These are phyloP conservation scores for Colletotrichum australisinense DNA, from an alignment of 2,329 filamentous ascomycete genomes.

Conservation along the genomic window DNA sequence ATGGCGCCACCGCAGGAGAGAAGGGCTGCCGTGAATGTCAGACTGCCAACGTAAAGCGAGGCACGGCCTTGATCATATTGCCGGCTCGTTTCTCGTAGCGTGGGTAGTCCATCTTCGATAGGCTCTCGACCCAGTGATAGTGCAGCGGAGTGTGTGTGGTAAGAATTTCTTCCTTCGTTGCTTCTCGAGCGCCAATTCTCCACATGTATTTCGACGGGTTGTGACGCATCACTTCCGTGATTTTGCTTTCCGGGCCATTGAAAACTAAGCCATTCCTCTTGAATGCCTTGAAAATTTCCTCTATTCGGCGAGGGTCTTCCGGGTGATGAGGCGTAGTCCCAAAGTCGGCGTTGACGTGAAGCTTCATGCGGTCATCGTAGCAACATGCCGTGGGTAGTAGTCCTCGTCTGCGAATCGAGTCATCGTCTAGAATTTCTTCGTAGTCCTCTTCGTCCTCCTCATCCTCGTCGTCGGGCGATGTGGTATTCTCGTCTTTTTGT, in stretches of 20 bases:
- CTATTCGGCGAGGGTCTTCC: constrained; percentile 92
- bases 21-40: constrained; percentile 83
- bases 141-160: constrained; percentile 83
- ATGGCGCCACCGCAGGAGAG: constrained; percentile 94
- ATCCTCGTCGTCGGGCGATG: constrained; percentile 47
- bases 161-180: constrained; percentile 83
- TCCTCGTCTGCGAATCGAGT: constrained; percentile 51
- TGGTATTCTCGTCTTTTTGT: constrained; percentile 34
- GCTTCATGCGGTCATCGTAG: constrained; percentile 96
- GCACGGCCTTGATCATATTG: constrained; percentile 73
- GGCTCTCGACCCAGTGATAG: constrained; percentile 78
- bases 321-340: constrained; percentile 84
- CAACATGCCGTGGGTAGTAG: constrained; percentile 80
- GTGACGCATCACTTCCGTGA: constrained; percentile 62
- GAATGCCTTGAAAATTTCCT: constrained; percentile 91
- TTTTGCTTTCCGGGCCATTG: constrained; percentile 65
- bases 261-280: constrained; percentile 84
- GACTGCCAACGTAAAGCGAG: constrained; percentile 84
- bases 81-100: constrained; percentile 76
- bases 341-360: constrained; percentile 88
- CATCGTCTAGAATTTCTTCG: constrained; percentile 42
- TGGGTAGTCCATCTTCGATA: constrained; percentile 65
- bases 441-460: constrained; percentile 46
- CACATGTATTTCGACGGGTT: constrained; percentile 73
- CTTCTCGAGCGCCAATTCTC: constrained; percentile 83